Evolutionary conservation across 176 grass and related monocot species (phyloP), one percentile per base, ranked within the genome.

Genomic region (Eremochloa ophiuroides): DNA sequence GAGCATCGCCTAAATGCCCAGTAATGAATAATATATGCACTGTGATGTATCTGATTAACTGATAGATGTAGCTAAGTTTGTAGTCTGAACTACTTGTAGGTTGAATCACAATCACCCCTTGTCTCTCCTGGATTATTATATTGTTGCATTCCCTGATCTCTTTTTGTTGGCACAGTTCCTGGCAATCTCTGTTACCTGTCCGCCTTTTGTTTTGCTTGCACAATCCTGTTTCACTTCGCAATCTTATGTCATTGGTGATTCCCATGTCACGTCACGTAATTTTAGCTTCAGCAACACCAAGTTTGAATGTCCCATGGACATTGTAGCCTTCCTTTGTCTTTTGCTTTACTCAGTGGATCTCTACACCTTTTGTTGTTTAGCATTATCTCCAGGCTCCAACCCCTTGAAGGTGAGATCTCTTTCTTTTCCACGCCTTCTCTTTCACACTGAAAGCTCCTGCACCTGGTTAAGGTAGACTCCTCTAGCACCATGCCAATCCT

Each of bases 271-370:
- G 82, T 77, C 87, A 82, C n/a, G 43, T n/a, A 22, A 58, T n/a
- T 73, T 66, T 51, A 16, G 77, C 46, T 80, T 71, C 42, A 63
- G 20, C 51, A 51, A 43, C 14, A 15, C 10, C 60, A 27, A 63
- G 53, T 58, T 79, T 62, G 55, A 27, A 33, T 65, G 71, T 53
- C 55, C 55, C 62, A 44, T 75, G 69, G 38, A 80, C 69, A 61
- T 48, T 56, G 27, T 47, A 80, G 47, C 70, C 40, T 70, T 62
- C 40, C 39, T 62, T 62, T 76, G 59, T 62, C 82, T 84, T 80
- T 69, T 59, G 76, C 82, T 89, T 89, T 80, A 85, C 82, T 85
- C 71, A 70, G 76, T 63, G 82, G 70, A 70, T 65, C 58, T 69
- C 50, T 67, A 69, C 22, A 29, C 48, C 50, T 31, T 80, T 55